Base-by-base conservation (phyloP, 176 grass and related monocot genomes). In the Oryza brachyantha region DNA sequence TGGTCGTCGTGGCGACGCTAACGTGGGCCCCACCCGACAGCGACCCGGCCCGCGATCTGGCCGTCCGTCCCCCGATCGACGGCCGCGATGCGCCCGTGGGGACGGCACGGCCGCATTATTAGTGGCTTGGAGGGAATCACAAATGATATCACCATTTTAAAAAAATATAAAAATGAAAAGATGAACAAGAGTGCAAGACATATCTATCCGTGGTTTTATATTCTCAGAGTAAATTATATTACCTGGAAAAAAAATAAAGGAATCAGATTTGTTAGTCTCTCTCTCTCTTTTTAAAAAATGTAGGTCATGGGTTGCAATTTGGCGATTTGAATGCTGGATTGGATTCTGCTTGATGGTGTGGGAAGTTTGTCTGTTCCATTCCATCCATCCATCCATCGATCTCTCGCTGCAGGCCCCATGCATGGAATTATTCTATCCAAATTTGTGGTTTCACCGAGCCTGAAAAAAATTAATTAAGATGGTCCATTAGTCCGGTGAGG, bases 11-110 rank as follows among this genome's bases (percentile, higher is more conserved):
- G 66, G 50, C 35, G 48, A 41, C 16, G 14, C 29, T 26, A 24
- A 0, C 22, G 79, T 1, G 66, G 80, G 86, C 8, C 80, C 86
- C 80, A 50, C 0, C 54, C 0, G 62, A 79, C 75, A 84, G 81
- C 69, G 54, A 70, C 34, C 1, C 0, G 3, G 36, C 12, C 21
- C n/a, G 0, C 0, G 21, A 29, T 10, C 7, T 2, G 1, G 0
- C 48, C 48, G 16, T 52, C 48, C 48, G 5, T 64, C 3, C 1
- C 3, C 29, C 0, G 14, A 58, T 8, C 17, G 52, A 75, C 8
- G 72, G 37, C 0, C 31, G 5, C 10, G 74, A 31, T 31, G 25
- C 16, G 13, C 5, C 4, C 40, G 28, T n/a, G 25, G 36, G 29
- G 79, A 73, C 22, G 46, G 19, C 7, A 36, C 27, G 65, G 28